phyloP scores from a whole-genome alignment of 108 stramenopile species.

The Fragilaria radians region DNA sequence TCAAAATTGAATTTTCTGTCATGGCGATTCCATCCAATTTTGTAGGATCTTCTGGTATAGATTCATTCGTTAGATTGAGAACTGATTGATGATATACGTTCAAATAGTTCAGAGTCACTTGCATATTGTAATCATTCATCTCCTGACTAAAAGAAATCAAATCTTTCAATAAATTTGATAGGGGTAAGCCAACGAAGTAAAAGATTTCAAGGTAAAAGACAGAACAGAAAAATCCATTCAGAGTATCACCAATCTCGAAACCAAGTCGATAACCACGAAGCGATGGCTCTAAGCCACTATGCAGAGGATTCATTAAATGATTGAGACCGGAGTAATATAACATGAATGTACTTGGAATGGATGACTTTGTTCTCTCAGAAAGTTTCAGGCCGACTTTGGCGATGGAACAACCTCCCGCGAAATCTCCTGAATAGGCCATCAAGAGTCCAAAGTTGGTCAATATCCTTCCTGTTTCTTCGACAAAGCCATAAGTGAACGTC shows the following conservation, averaged over 20 bases:
- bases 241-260: constrained; percentile 14
- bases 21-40: constrained; percentile 13
- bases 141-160: constrained; percentile 13
- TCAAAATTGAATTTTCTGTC: neutral
- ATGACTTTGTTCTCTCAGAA: neutral
- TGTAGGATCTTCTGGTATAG: constrained; percentile 7
- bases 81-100: constrained; percentile 21
- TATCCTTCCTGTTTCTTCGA: neutral
- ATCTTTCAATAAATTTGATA: constrained; percentile 17
- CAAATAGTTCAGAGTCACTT: constrained; percentile 11
- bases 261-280: constrained; percentile 16
- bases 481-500: neutral
- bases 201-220: constrained; percentile 18
- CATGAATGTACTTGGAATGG: neutral
- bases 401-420: constrained; percentile 9
- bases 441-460: neutral
- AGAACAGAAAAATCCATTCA: constrained; percentile 8
- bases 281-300: constrained; percentile 19
- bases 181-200: constrained; percentile 21
- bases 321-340: neutral
- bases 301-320: constrained; percentile 14
- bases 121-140: constrained; percentile 13
- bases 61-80: constrained; percentile 12
- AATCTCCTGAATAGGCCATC: constrained; percentile 1
- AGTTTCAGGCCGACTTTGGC: constrained; percentile 11